Base-by-base conservation (phyloP, 2,329 filamentous ascomycete genomes). In the Calcarisporium arbuscula region DNA sequence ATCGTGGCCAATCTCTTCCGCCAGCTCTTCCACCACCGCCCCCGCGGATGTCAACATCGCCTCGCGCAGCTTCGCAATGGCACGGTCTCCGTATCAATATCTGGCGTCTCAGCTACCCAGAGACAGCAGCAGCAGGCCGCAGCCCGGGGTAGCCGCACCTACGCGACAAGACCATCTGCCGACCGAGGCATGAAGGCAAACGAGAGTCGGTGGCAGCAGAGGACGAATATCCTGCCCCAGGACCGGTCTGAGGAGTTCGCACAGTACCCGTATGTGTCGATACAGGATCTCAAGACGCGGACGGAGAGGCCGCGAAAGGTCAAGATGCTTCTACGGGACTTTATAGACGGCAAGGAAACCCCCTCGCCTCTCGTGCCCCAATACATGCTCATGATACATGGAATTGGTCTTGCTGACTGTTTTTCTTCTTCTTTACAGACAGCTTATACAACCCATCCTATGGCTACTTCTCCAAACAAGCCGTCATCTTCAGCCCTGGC, bases 291-390 rank as follows among this genome's bases (percentile, higher is more conserved):
- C 46, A 80, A 82, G 47, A 67, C 62, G 46, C 73, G 84, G 35
- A 80, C 67, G 34, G 82, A 94, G 54, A 71, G 92, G 52, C 92
- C 92, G 28, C 77, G 76, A 53, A 75, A 84, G 58, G 89, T 95
- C 47, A 95, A 95, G 74, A 98, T 98, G 92, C 66, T 95, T 53
- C 85, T 94, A 56, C 77, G 94, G 46, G 94, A 98, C 69, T 98
- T 98, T 55, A 92, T 98, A 54, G 92, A 98, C 60, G 89, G 85
- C 88, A 51, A 40, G 50, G 22, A 30, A 46, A 58, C 57, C 20
- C 52, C 48, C 25, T 45, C 48, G 18, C 19, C 8, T 19, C 15
- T 28, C 37, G 27, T 25, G 12, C 26, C 16, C 10, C 20, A 5
- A 21, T 22, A 16, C n/a, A n/a, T n/a, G n/a, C n/a, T n/a, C n/a